These are phyloP conservation scores for Rhizoclosmatium globosum DNA, from an alignment of 192 early-diverging fungal species.

Conservation along the genomic window DNA sequence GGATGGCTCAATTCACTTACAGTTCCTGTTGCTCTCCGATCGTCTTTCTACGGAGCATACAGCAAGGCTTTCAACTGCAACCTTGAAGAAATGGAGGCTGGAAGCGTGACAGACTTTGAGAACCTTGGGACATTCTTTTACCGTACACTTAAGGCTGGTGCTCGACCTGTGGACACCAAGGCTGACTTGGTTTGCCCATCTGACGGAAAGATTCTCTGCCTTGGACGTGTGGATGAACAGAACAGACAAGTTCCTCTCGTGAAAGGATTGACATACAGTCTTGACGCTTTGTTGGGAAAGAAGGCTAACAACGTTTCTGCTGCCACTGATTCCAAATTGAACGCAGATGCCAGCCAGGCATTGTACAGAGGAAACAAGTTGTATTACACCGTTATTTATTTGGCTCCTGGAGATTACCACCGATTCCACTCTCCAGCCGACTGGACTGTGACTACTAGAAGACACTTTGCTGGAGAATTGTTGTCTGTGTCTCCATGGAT, in stretches of 20 bases:
- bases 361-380: conserved; percentile 70
- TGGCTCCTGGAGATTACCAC: conserved; percentile 99
- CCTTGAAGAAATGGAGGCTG: conserved; percentile 91
- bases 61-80: conserved; percentile 89
- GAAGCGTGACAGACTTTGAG: conserved; percentile 78
- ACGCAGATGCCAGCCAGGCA: neutral
- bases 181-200: conserved; percentile 82
- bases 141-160: conserved; percentile 81
- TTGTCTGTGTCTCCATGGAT: conserved; percentile 95
- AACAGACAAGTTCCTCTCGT: conserved; percentile 84
- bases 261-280: conserved; percentile 91
- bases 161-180: conserved; percentile 73
- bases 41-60: conserved; percentile 80
- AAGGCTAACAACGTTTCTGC: conserved; percentile 30
- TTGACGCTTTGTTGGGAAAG: conserved; percentile 87
- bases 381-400: conserved; percentile 92
- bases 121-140: conserved; percentile 96
- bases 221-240: conserved; percentile 79
- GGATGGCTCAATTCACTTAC: conserved; percentile 87
- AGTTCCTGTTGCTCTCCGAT: conserved; percentile 80
- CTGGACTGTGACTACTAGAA: conserved; percentile 86
- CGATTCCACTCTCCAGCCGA: conserved; percentile 97
- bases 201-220: conserved; percentile 91
- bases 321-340: neutral
- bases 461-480: conserved; percentile 95